These are phyloP conservation scores for Elsinoe perseae DNA, from an alignment of 2,329 filamentous ascomycete genomes.

Conservation along the genomic window DNA sequence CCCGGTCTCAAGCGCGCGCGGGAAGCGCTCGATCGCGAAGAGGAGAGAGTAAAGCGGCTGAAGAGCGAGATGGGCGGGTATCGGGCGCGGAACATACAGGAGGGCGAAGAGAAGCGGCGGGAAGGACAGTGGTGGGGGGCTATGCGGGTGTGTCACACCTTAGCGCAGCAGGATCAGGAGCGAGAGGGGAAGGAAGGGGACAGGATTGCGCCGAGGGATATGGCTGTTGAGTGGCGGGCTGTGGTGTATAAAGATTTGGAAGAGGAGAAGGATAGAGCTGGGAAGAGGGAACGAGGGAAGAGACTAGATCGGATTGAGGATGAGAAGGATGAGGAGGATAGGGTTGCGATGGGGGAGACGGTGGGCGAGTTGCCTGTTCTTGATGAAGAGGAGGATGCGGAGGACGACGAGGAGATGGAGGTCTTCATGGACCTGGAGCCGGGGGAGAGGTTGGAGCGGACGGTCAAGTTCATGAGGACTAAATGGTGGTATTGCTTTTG, in stretches of 20 bases:
- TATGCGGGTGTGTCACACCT: constrained; percentile 72
- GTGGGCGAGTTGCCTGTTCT: constrained; percentile 20
- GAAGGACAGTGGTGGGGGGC: constrained; percentile 68
- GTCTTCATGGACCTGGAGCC: constrained; percentile 65
- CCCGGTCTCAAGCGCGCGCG: constrained; percentile 44
- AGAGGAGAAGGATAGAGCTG: constrained; percentile 16
- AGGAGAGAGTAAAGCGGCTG: constrained; percentile 48
- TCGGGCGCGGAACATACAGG: constrained; percentile 60
- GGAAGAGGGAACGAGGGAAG: constrained; percentile 31
- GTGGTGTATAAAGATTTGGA: neutral
- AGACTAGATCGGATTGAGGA: constrained; percentile 48
- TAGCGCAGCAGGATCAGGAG: constrained; percentile 52
- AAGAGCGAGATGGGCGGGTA: constrained; percentile 64
- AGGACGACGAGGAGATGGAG: constrained; percentile 72
- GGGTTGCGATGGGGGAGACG: constrained; percentile 20
- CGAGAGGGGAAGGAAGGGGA: constrained; percentile 21
- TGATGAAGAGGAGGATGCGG: constrained; percentile 36
- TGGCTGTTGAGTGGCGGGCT: constrained; percentile 22
- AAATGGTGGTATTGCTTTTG: constrained; percentile 85
- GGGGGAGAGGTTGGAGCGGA: constrained; percentile 55
- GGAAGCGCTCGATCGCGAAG: constrained; percentile 48
- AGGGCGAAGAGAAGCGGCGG: constrained; percentile 58
- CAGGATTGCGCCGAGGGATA: constrained; percentile 19
- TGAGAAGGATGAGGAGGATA: constrained; percentile 51
- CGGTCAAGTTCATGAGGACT: constrained; percentile 63